Conservation (phyloP, 2,329 filamentous ascomycete genomes). For the Fusarium mundagurra region DNA sequence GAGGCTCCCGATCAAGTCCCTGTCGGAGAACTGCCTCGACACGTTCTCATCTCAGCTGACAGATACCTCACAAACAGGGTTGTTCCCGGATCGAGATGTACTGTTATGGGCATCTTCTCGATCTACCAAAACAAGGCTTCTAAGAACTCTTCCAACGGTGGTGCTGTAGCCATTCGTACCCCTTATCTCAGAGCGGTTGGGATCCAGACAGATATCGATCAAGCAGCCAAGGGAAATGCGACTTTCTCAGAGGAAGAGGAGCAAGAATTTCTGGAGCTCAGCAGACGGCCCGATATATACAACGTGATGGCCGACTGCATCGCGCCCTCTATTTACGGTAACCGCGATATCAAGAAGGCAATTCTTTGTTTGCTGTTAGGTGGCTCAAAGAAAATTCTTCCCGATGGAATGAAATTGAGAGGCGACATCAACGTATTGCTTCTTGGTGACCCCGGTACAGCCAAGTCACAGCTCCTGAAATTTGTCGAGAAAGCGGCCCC, state of each 20-base stretch:
- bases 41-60: constrained; percentile 96
- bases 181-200: constrained; percentile 94
- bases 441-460: constrained; percentile 96
- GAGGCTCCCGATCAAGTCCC: constrained; percentile 98
- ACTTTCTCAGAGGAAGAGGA: constrained; percentile 95
- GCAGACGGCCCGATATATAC: constrained; percentile 91
- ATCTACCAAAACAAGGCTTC: constrained; percentile 94
- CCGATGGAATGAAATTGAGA: constrained; percentile 96
- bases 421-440: constrained; percentile 98
- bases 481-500: constrained; percentile 97
- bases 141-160: constrained; percentile 76
- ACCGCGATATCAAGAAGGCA: constrained; percentile 94
- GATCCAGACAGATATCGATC: constrained; percentile 89
- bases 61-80: constrained; percentile 95
- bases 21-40: constrained; percentile 92
- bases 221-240: constrained; percentile 84
- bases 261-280: constrained; percentile 94
- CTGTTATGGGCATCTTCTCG: constrained; percentile 96
- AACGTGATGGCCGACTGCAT: constrained; percentile 90
- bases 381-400: constrained; percentile 96
- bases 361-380: constrained; percentile 94
- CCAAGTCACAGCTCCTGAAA: constrained; percentile 96
- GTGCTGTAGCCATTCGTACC: constrained; percentile 93
- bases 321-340: constrained; percentile 97
- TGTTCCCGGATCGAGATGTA: constrained; percentile 93